Base-by-base conservation (phyloP, 805 yeast genomes). In the Wickerhamomyces chaumierensis region DNA sequence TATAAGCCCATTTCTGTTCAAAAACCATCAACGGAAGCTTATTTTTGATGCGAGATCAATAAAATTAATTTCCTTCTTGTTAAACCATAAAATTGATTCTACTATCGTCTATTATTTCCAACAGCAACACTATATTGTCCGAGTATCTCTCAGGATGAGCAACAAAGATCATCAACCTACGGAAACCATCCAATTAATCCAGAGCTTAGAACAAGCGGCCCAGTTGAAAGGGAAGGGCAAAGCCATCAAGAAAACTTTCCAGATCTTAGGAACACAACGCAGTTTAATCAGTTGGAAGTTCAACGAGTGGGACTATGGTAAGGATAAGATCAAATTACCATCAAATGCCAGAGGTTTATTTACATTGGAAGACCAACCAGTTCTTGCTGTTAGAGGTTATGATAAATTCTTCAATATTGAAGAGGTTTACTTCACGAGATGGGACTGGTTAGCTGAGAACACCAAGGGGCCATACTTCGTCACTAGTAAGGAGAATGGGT, bases 401-500 rank as follows among this genome's bases (percentile, higher is more conserved):
- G 92, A 92, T 58, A 92, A 92, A 60, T 92, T 92, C 58, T 92
- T 86, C 70, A 90, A 83, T 53, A 64, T 86, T 3, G 73, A 67
- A 44, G 98, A 92, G 55, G 66, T 71, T 2, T 46, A 60, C 0
- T 45, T 45, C 5, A 80, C 94, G 0, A 69, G 64, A 42, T 66
- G 75, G 65, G 60, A 58, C 0, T 51, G 55, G 47, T 53, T 87
- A 4, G 48, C 51, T n/a, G 36, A 46, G 1, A 48, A 64, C 25
- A 79, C 92, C 0, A 25, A 32, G 4, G 96, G 95, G 0, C 96
- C 96, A 0, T 92, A 81, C 56, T 73, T 71, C 16, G 72, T 87
- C 2, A 78, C 96, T 0, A 65, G 80, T 29, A 92, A 92, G 55
- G 94, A 94, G 41, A 92, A 92, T 53, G 99, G 99, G 0, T 92